phyloP scores from a whole-genome alignment of 805 yeast species.

The Starmerella apicola region DNA sequence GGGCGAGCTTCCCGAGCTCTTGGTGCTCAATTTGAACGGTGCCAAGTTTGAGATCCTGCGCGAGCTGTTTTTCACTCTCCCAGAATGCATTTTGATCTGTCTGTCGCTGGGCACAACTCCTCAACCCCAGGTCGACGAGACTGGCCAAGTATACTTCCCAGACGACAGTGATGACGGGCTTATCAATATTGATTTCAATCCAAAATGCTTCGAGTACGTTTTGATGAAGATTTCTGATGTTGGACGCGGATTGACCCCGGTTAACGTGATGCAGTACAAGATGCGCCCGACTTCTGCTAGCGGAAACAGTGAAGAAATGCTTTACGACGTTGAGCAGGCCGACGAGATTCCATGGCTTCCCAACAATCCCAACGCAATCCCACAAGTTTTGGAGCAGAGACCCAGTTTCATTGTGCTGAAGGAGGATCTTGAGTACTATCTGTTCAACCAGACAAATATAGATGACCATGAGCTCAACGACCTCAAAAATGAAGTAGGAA shows the following conservation, averaged over 20 bases:
- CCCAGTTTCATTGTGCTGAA: constrained; percentile 86
- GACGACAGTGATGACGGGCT: constrained; percentile 8
- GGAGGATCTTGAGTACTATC: constrained; percentile 89
- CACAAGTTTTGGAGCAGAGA: constrained; percentile 57
- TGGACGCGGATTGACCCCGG: constrained; percentile 32
- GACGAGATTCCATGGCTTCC: constrained; percentile 15
- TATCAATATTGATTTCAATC: constrained; percentile 62
- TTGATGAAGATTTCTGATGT: constrained; percentile 51
- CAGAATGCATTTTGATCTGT: constrained; percentile 78
- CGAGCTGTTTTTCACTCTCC: constrained; percentile 81
- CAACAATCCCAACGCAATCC: constrained; percentile 12
- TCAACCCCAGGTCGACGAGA: constrained; percentile 7
- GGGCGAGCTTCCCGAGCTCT: constrained; percentile 17
- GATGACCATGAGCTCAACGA: constrained; percentile 43
- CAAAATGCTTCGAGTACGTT: constrained; percentile 75
- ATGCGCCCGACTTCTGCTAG: background rate
- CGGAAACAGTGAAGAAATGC: constrained; percentile 9
- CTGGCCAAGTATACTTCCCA: constrained; percentile 4
- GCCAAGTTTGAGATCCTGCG: constrained; percentile 61
- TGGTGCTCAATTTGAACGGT: constrained; percentile 70
- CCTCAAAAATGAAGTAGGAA: constrained; percentile 64
- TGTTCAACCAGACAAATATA: constrained; percentile 54
- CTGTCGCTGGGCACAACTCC: constrained; percentile 31
- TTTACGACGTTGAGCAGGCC: constrained; percentile 12
- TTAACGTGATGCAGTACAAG: constrained; percentile 16